Evolutionary conservation across 305 asterid species (phyloP).

Genomic region (Fraxinus greggii): DNA sequence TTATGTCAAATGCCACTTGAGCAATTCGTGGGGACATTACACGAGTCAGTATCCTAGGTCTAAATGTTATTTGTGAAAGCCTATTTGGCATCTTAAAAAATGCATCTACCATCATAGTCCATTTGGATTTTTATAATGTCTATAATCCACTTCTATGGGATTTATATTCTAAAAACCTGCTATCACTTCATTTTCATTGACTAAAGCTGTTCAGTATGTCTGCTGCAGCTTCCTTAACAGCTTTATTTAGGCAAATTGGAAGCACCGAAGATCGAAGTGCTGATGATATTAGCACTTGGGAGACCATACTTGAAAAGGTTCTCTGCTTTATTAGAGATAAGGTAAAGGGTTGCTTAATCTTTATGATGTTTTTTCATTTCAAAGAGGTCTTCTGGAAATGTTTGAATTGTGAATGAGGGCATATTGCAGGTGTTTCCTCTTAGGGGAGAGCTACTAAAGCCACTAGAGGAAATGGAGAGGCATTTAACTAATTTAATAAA

Average conservation of each 20-base stretch:
- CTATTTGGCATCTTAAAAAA: conserved; percentile 12
- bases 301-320: conserved; percentile 80
- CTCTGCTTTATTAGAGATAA: conserved; percentile 80
- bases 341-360: conserved; percentile 37
- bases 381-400: not conserved
- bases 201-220: conserved; percentile 29
- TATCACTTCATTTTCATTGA: not conserved
- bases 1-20: not conserved
- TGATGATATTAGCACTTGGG: conserved; percentile 77
- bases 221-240: conserved; percentile 84
- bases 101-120: conserved; percentile 2
- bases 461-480: conserved; percentile 85
- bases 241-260: conserved; percentile 79
- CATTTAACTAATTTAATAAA: conserved; percentile 81
- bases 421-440: conserved; percentile 75
- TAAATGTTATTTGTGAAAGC: not conserved
- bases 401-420: conserved; percentile 17
- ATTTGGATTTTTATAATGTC: not conserved
- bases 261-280: conserved; percentile 73
- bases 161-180: conserved; percentile 9
- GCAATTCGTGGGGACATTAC: not conserved
- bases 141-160: not conserved
- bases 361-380: not conserved
- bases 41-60: not conserved
- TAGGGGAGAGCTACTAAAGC: conserved; percentile 74